Conservation (phyloP, 176 grass and related monocot genomes). For the Hordeum marinum region DNA sequence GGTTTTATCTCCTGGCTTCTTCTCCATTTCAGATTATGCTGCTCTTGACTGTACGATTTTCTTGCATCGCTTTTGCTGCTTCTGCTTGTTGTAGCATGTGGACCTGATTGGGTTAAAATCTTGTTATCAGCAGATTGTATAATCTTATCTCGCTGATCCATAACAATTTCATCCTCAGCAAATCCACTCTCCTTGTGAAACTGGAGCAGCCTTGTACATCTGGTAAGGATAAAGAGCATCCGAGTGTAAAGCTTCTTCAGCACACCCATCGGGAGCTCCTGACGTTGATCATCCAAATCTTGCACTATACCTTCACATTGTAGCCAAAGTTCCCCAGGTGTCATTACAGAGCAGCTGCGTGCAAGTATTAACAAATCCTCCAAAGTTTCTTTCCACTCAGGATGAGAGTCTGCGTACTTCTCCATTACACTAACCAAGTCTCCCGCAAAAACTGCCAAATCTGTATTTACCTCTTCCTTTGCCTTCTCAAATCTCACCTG, state of each 20-base stretch:
- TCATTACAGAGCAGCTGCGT: slow-evolving; percentile 93
- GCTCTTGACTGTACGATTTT: slow-evolving; percentile 97
- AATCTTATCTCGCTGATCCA: slow-evolving; percentile 73
- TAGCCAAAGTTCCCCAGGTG: slow-evolving; percentile 91
- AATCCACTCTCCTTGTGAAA: slow-evolving; percentile 97
- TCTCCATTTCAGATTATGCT: slow-evolving; percentile 95
- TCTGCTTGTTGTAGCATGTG: slow-evolving; percentile 32
- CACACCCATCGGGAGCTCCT: slow-evolving; percentile 82
- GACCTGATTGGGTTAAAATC: slow-evolving; percentile 34
- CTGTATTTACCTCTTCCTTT: slow-evolving; percentile 96
- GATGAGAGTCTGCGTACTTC: slow-evolving; percentile 82
- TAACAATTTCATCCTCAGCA: slow-evolving; percentile 80
- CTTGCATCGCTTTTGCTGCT: slow-evolving; percentile 51
- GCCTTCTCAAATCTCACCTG: slow-evolving; percentile 97
- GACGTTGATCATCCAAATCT: slow-evolving; percentile 94
- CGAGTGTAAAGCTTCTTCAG: slow-evolving; percentile 94
- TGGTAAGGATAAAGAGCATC: slow-evolving; percentile 97
- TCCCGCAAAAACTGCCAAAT: slow-evolving; percentile 92
- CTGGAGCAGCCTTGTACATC: slow-evolving; percentile 95
- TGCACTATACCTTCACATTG: slow-evolving; percentile 99
- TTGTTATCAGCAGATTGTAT: slow-evolving; percentile 77
- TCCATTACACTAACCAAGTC: slow-evolving; percentile 97
- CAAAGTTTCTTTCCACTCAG: slow-evolving; percentile 98
- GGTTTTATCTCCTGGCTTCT: slow-evolving; percentile 95
- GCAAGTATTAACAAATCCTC: slow-evolving; percentile 98